A percentile compares a stretch with the other conserved stretches of the same genome.
These are phyloP conservation scores for Malus fusca DNA, from an alignment of 306 rosid species.

Conservation along the genomic window DNA sequence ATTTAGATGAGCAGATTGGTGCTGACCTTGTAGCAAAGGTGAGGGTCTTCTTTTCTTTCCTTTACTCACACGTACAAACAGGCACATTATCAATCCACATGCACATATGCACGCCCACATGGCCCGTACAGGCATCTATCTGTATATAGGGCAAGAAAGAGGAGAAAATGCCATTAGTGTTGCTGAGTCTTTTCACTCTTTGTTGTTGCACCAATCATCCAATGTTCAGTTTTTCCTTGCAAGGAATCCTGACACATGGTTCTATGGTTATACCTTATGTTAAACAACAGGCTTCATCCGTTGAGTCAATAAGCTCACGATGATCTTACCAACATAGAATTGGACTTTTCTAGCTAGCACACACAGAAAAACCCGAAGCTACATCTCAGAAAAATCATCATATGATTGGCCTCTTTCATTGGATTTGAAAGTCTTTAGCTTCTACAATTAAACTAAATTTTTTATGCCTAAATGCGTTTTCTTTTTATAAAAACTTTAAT, in stretches of 20 bases:
- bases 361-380: neutral
- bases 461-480: neutral
- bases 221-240: neutral
- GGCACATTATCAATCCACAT: neutral
- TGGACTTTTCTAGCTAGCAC: neutral
- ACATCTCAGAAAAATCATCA: neutral
- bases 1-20: constrained; percentile 77
- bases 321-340: neutral
- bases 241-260: neutral
- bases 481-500: neutral
- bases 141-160: neutral
- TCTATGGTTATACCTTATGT: neutral
- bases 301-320: neutral
- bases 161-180: neutral
- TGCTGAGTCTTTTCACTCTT: neutral
- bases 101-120: neutral
- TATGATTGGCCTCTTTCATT: neutral
- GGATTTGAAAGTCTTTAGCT: neutral
- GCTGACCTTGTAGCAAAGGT: constrained; percentile 92
- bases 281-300: neutral
- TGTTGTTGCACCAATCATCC: neutral
- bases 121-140: neutral
- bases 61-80: neutral
- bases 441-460: neutral
- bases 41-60: neutral